Evolutionary conservation across 768 basidiomycete genomes (phyloP).

Genomic region (Suillus variegatus): DNA sequence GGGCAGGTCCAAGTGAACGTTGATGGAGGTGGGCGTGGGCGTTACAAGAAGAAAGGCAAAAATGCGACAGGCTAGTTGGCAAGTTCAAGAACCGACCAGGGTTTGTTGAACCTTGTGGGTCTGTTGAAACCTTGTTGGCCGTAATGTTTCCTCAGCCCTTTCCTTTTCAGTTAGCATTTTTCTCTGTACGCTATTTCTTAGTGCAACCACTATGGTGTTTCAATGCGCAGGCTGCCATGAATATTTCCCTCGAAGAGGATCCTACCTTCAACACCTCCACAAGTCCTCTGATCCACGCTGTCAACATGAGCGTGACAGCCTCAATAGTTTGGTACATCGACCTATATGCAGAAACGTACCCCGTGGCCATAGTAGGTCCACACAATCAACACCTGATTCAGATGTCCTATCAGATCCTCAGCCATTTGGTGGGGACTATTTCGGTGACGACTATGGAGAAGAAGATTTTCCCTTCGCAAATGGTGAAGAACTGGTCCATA

Average conservation of each 20-base stretch:
- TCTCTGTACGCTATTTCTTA: not conserved
- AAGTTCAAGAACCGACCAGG: not conserved
- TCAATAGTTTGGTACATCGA: not conserved
- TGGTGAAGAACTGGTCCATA: too few relatives aligned
- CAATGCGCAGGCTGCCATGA: not conserved
- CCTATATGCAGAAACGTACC: not conserved
- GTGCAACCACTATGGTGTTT: not conserved
- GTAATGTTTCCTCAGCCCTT: not conserved
- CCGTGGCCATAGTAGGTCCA: not conserved
- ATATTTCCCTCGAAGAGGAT: not conserved
- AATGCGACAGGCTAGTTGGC: not conserved
- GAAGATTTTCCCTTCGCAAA: too few relatives aligned
- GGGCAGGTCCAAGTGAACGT: not conserved
- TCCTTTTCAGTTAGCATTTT: not conserved
- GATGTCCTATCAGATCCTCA: too few relatives aligned
- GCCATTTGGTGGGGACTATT: too few relatives aligned
- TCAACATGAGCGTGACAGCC: not conserved
- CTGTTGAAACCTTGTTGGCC: not conserved
- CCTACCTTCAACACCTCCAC: not conserved
- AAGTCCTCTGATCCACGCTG: not conserved
- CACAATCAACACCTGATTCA: not conserved
- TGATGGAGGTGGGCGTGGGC: not conserved
- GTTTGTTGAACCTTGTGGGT: not conserved
- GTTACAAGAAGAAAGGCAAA: not conserved
- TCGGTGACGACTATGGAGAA: too few relatives aligned